phyloP scores from a whole-genome alignment of 202 grass and related monocot genomes.

The Carex sylvatica region DNA sequence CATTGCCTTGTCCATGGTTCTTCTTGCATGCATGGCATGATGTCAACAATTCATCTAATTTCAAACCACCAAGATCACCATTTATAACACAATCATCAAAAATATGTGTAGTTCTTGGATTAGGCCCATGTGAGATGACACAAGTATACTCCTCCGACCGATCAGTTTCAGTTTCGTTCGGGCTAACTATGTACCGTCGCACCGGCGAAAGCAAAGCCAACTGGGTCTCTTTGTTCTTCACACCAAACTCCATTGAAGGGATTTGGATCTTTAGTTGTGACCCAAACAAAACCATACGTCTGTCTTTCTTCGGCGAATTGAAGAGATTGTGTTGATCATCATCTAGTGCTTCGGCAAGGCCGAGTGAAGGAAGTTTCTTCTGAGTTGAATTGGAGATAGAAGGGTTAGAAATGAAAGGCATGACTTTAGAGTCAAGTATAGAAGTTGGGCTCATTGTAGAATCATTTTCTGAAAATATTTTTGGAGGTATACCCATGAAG shows the following conservation, averaged over 20 bases:
- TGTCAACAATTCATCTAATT: slow-evolving; percentile 41
- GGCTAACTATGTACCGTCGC: slow-evolving; percentile 48
- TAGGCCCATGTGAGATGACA: slow-evolving; percentile 90
- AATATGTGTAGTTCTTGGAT: slow-evolving; percentile 88
- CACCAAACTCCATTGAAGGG: slow-evolving; percentile 82
- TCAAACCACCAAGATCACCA: slow-evolving; percentile 1
- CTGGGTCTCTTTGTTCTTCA: slow-evolving; percentile 74
- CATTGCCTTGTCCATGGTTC: slow-evolving; percentile 44
- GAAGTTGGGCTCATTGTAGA: slow-evolving; percentile 88
- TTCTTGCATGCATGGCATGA: slow-evolving; percentile 73
- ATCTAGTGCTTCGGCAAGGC: slow-evolving; percentile 76
- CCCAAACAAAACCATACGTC: slow-evolving; percentile 71
- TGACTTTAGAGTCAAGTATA: slow-evolving; percentile 71
- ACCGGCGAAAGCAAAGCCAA: slow-evolving; percentile 62
- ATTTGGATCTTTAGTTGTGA: slow-evolving; percentile 89
- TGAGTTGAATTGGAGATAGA: slow-evolving; percentile 51
- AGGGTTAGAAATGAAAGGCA: slow-evolving; percentile 45
- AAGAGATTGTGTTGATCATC: slow-evolving; percentile 30
- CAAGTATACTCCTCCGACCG: slow-evolving; percentile 94
- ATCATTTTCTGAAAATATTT: slow-evolving; percentile 48
- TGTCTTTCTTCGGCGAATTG: slow-evolving; percentile 24
- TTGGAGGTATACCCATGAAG: slow-evolving; percentile 55
- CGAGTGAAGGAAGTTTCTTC: slow-evolving; percentile 41
- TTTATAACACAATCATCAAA: slow-evolving; percentile 84
- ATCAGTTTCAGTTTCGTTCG: slow-evolving; percentile 43